These are phyloP conservation scores for Penicillium daleae DNA, from an alignment of 495 filamentous ascomycete genomes.

Conservation along the genomic window DNA sequence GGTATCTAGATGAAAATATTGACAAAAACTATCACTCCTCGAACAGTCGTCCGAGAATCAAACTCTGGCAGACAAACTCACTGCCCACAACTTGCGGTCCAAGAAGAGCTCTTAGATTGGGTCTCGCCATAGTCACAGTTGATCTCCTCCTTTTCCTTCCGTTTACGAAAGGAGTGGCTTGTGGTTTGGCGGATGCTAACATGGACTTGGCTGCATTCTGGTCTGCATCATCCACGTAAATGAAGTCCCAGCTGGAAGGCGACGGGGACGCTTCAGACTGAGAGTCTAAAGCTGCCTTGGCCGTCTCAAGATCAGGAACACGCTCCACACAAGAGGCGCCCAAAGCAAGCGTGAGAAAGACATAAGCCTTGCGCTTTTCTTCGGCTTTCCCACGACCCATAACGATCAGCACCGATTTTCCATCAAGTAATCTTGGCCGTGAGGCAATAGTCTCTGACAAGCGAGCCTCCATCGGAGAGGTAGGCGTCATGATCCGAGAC, in stretches of 20 bases:
- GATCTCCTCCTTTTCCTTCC: conserved; percentile 56
- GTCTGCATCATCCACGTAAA: conserved; percentile 74
- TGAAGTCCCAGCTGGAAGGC: conserved; percentile 67
- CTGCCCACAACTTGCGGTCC: conserved; percentile 69
- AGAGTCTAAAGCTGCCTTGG: conserved; percentile 55
- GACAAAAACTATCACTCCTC: conserved; percentile 52
- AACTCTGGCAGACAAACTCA: conserved; percentile 89
- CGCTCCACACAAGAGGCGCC: conserved; percentile 69
- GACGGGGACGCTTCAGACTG: conserved; percentile 40
- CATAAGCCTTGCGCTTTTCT: conserved; percentile 61
- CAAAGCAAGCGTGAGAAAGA: conserved; percentile 78
- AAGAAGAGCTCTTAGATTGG: conserved; percentile 9
- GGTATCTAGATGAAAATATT: conserved; percentile 26
- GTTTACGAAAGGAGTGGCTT: conserved; percentile 17
- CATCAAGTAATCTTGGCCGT: conserved; percentile 65
- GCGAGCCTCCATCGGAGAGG: conserved; percentile 57
- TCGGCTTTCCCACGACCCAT: conserved; percentile 68
- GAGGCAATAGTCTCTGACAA: conserved; percentile 59
- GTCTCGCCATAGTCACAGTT: conserved; percentile 47
- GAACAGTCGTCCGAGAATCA: conserved; percentile 81
- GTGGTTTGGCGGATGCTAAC: conserved; percentile 30
- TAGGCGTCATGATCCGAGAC: conserved; percentile 67
- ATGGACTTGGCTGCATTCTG: conserved; percentile 50
- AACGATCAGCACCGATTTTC: conserved; percentile 74
- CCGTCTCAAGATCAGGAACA: conserved; percentile 65